Conservation (phyloP, 345 rosid species). For the Citrus unshiu region DNA sequence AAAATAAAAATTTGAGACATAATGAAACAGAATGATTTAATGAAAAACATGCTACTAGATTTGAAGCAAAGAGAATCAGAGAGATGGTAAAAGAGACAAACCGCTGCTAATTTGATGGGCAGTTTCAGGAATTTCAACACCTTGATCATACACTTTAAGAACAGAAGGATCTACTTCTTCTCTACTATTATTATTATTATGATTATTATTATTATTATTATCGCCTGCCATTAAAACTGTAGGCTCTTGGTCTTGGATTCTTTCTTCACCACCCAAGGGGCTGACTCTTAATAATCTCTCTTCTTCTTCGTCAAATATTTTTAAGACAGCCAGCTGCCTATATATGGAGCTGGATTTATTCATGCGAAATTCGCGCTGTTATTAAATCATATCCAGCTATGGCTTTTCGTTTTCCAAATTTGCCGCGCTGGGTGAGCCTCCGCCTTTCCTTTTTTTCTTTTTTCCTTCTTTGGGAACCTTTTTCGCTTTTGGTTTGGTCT, state of each 20-base stretch:
- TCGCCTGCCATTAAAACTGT: constrained; percentile 12
- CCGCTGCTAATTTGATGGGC: constrained; percentile 88
- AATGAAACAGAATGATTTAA: background rate
- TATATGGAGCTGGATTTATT: background rate
- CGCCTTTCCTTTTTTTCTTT: background rate
- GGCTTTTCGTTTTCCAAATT: background rate
- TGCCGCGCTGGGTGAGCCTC: no score
- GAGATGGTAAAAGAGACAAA: constrained; percentile 11
- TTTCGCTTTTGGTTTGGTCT: no score
- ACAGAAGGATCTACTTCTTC: background rate
- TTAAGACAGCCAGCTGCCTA: constrained; percentile 21
- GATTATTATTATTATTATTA: background rate
- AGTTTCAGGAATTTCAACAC: constrained; percentile 58
- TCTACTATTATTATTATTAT: background rate
- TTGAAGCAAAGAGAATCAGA: background rate
- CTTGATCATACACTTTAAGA: constrained; percentile 23
- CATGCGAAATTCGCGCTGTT: background rate
- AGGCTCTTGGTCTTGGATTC: constrained; percentile 11
- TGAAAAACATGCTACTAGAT: background rate
- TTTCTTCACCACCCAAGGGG: constrained; percentile 17
- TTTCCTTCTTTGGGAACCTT: background rate
- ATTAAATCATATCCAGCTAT: background rate
- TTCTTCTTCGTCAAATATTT: constrained; percentile 7
- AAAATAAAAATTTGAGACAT: no score
- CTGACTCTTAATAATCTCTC: background rate